A percentile compares a stretch with the other conserved stretches of the same genome.
These are phyloP conservation scores for Cyberlindnera euphorbiae DNA, from an alignment of 805 yeast genomes.

Conservation along the genomic window DNA sequence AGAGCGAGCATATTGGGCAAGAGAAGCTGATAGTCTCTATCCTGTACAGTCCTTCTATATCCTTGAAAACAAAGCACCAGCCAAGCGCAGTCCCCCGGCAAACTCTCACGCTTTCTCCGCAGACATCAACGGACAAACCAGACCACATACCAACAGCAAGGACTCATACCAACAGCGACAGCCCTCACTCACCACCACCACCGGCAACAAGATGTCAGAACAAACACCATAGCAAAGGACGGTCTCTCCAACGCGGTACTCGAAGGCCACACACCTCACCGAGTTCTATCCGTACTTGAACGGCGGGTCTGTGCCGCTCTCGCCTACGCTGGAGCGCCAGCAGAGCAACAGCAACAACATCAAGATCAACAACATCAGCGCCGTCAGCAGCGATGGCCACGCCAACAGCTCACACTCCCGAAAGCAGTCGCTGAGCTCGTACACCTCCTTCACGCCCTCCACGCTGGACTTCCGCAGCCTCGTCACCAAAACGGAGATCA, in stretches of 20 bases:
- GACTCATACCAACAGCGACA: no score
- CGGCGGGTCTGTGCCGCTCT: constrained; percentile 13
- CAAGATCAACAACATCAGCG: constrained; percentile 15
- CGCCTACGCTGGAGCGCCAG: constrained; percentile 8
- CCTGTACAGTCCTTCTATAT: no score
- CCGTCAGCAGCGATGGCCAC: no score
- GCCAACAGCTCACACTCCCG: constrained; percentile 12
- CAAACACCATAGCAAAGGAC: constrained; percentile 18
- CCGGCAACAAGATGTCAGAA: neutral
- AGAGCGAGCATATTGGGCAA: no score
- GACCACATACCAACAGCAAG: no score
- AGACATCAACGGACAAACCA: no score
- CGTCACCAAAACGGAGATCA: constrained; percentile 56
- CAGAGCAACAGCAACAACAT: no score
- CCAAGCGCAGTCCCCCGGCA: no score
- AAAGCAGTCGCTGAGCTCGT: constrained; percentile 23
- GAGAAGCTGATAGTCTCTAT: no score
- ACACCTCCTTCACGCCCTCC: constrained; percentile 30
- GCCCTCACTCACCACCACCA: neutral
- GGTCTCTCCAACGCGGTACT: constrained; percentile 20
- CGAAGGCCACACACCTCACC: constrained; percentile 25
- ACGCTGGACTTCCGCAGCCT: constrained; percentile 56
- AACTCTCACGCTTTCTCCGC: no score
- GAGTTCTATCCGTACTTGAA: constrained; percentile 27
- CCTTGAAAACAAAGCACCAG: no score